Evolutionary conservation across 1,284 basidiomycete species (phyloP).

Genomic region (Heterobasidion occidentale): DNA sequence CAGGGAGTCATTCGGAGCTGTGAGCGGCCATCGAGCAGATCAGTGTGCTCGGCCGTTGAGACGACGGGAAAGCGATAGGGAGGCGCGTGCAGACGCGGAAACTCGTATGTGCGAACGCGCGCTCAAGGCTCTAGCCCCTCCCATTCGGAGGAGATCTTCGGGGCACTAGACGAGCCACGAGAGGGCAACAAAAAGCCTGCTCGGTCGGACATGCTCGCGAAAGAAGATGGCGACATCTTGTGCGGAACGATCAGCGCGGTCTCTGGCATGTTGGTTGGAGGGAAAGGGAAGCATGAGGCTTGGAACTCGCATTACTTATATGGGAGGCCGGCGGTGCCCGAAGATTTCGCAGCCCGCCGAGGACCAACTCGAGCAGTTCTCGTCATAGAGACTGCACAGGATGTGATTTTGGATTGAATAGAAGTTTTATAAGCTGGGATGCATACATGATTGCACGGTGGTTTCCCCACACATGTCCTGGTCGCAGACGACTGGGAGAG

Average conservation of each 20-base stretch:
- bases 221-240: not conserved
- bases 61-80: not conserved
- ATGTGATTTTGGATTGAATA: too few relatives aligned
- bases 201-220: not conserved
- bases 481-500: too few relatives aligned
- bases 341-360: too few relatives aligned
- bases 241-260: not conserved
- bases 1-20: not conserved
- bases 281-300: not conserved
- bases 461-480: too few relatives aligned
- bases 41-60: not conserved
- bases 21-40: not conserved
- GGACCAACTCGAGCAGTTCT: too few relatives aligned
- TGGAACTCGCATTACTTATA: not conserved
- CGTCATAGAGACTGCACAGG: too few relatives aligned
- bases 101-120: not conserved
- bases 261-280: not conserved
- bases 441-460: too few relatives aligned
- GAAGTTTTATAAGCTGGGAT: too few relatives aligned
- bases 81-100: not conserved
- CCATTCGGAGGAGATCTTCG: not conserved
- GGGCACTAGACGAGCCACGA: not conserved
- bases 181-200: not conserved
- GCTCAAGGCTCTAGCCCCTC: not conserved
- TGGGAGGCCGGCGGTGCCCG: not conserved